Percentiles rank a stretch among this genome's conserved stretches.
phyloP scores from a whole-genome alignment of 495 filamentous ascomycete genomes.

The Pyrenula aspistea region DNA sequence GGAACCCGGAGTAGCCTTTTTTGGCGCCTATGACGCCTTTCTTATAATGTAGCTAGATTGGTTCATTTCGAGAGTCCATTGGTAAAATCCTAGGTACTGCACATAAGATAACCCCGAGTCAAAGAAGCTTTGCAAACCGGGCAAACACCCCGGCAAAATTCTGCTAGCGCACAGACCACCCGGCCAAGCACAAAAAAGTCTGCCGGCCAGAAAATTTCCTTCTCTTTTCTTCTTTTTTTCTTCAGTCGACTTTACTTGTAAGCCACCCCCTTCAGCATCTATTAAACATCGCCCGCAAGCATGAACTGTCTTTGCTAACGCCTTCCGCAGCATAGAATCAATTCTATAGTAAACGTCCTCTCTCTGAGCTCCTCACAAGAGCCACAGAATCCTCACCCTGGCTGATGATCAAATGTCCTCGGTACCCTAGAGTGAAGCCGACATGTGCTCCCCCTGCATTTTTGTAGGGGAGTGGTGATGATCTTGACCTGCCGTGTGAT shows the following conservation, averaged over 20 bases:
- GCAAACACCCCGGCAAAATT: neutral
- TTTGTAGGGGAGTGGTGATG: neutral
- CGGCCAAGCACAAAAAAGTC: neutral
- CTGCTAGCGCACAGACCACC: neutral
- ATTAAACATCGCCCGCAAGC: neutral
- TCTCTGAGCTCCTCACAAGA: conserved; percentile 31
- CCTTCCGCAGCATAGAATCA: conserved; percentile 27
- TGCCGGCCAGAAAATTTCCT: neutral
- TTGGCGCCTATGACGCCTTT: too few relatives aligned
- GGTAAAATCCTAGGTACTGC: too few relatives aligned
- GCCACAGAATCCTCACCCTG: conserved; percentile 1
- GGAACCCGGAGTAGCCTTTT: neutral
- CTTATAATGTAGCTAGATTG: too few relatives aligned
- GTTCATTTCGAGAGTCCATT: too few relatives aligned
- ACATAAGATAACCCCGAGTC: too few relatives aligned
- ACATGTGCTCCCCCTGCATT: neutral
- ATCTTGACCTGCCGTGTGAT: conserved; percentile 1
- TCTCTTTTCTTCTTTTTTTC: conserved; percentile 10
- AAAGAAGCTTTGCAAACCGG: neutral
- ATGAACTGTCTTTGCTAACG: conserved; percentile 2
- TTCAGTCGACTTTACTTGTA: conserved; percentile 16
- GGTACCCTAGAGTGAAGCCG: neutral
- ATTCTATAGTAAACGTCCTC: conserved; percentile 38
- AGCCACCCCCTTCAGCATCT: conserved; percentile 3
- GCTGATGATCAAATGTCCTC: neutral